phyloP scores from a whole-genome alignment of 148 eudicot species.

The Nepenthes gracilis region DNA sequence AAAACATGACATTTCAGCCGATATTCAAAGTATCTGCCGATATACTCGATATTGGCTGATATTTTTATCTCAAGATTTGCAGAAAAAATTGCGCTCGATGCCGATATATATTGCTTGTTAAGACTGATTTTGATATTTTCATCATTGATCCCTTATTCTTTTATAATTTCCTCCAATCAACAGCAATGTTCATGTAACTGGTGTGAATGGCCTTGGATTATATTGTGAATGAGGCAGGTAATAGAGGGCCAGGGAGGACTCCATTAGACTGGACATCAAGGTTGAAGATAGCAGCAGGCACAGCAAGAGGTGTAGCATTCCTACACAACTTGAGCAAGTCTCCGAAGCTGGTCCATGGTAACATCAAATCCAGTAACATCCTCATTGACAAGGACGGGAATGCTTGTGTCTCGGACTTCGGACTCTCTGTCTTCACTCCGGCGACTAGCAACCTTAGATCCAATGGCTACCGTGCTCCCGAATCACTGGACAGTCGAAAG shows the following conservation, averaged over 20 bases:
- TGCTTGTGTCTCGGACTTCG: conserved; percentile 74
- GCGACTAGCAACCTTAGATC: conserved; percentile 22
- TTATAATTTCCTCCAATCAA: too few relatives aligned
- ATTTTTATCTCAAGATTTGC: too few relatives aligned
- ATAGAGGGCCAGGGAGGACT: conserved; percentile 86
- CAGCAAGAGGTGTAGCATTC: conserved; percentile 64
- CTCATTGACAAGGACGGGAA: conserved; percentile 58
- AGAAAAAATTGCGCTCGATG: too few relatives aligned
- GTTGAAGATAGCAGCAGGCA: conserved; percentile 65
- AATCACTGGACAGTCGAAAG: conserved; percentile 37
- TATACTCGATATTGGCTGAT: too few relatives aligned
- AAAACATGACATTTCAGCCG: too few relatives aligned
- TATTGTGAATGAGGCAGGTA: conserved; percentile 33
- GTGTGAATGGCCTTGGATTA: too few relatives aligned
- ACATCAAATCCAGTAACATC: conserved; percentile 83
- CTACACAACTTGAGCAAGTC: conserved; percentile 61
- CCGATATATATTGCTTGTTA: too few relatives aligned
- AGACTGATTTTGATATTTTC: too few relatives aligned
- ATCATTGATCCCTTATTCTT: too few relatives aligned
- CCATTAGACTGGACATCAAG: conserved; percentile 90
- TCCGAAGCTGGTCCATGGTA: conserved; percentile 65
- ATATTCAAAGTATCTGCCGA: too few relatives aligned
- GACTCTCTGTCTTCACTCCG: conserved; percentile 45
- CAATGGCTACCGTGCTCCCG: conserved; percentile 86
- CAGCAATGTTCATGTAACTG: too few relatives aligned